Evolutionary conservation across 2,329 filamentous ascomycete genomes (phyloP).

Genomic region (Seiridium cupressi): DNA sequence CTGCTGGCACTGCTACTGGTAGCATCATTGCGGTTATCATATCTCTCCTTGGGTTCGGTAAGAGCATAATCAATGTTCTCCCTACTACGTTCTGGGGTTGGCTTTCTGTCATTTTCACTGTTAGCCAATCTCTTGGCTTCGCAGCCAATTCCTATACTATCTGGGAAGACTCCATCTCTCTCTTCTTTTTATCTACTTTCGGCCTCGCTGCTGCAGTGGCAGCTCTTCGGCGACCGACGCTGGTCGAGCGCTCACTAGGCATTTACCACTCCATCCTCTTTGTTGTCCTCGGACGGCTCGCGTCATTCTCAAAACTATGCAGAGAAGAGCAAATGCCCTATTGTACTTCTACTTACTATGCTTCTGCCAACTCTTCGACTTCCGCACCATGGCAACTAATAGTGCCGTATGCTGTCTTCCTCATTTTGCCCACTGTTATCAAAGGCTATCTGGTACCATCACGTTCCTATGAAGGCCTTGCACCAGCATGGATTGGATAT

Average conservation of each 20-base stretch:
- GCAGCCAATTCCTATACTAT: constrained; percentile 98
- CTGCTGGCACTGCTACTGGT: constrained; percentile 39
- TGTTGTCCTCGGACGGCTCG: constrained; percentile 71
- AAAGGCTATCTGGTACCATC: constrained; percentile 80
- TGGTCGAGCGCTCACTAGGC: constrained; percentile 70
- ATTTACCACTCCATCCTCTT: constrained; percentile 86
- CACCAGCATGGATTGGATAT: constrained; percentile 79
- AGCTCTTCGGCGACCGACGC: constrained; percentile 69
- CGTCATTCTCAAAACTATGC: constrained; percentile 88
- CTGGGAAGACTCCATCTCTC: constrained; percentile 93
- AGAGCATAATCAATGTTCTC: constrained; percentile 50
- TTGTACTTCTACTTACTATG: constrained; percentile 94
- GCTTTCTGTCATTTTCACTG: constrained; percentile 75
- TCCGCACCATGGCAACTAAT: constrained; percentile 86
- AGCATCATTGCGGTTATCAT: constrained; percentile 40
- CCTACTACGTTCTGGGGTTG: constrained; percentile 87
- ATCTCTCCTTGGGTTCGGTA: constrained; percentile 41
- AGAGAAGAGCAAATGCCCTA: constrained; percentile 98
- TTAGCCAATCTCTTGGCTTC: constrained; percentile 90
- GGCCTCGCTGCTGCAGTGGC: constrained; percentile 72
- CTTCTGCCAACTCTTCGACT: constrained; percentile 86
- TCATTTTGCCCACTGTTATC: constrained; percentile 71
- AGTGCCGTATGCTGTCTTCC: constrained; percentile 73
- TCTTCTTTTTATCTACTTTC: constrained; percentile 90
- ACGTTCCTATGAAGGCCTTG: constrained; percentile 82